Conservation (phyloP, 495 filamentous ascomycete genomes). For the Talaromyces wortmannii region DNA sequence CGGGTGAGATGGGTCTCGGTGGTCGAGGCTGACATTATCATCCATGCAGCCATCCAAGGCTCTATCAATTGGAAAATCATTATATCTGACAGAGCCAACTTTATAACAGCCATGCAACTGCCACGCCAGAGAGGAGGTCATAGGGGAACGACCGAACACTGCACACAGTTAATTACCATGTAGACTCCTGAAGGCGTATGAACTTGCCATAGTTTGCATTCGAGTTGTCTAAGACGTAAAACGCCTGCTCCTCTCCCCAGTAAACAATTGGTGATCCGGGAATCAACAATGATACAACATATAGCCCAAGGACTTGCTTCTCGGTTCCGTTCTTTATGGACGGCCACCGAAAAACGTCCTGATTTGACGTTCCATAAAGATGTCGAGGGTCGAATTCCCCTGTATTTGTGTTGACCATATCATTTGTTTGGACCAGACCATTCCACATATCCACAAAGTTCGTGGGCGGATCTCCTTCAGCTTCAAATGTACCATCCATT, state of each 20-base stretch:
- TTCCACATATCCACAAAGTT: constrained; percentile 37
- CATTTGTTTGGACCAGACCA: constrained; percentile 30
- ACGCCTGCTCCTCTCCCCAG: constrained; percentile 46
- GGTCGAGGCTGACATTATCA: constrained; percentile 42
- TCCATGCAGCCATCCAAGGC: constrained; percentile 35
- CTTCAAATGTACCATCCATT: constrained; percentile 32
- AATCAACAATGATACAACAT: constrained; percentile 35
- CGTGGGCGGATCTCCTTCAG: constrained; percentile 28
- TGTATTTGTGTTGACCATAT: constrained; percentile 40
- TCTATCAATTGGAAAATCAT: constrained; percentile 33
- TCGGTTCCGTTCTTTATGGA: constrained; percentile 40
- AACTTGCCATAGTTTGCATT: constrained; percentile 29
- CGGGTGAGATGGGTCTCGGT: constrained; percentile 44
- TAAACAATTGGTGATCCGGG: constrained; percentile 38
- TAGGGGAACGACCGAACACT: constrained; percentile 39
- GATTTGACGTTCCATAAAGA: constrained; percentile 41
- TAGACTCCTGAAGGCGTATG: not conserved
- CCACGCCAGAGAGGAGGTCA: constrained; percentile 41
- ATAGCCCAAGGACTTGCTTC: constrained; percentile 34
- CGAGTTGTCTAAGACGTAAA: constrained; percentile 40
- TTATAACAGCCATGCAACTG: constrained; percentile 45
- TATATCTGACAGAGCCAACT: constrained; percentile 32
- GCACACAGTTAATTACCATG: not conserved
- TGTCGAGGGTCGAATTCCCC: constrained; percentile 43
- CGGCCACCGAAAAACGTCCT: constrained; percentile 47